Percentiles rank a stretch among this genome's conserved stretches.
These are phyloP conservation scores for Fusarium papillatum DNA, from an alignment of 2,329 filamentous ascomycete species.

Conservation along the genomic window DNA sequence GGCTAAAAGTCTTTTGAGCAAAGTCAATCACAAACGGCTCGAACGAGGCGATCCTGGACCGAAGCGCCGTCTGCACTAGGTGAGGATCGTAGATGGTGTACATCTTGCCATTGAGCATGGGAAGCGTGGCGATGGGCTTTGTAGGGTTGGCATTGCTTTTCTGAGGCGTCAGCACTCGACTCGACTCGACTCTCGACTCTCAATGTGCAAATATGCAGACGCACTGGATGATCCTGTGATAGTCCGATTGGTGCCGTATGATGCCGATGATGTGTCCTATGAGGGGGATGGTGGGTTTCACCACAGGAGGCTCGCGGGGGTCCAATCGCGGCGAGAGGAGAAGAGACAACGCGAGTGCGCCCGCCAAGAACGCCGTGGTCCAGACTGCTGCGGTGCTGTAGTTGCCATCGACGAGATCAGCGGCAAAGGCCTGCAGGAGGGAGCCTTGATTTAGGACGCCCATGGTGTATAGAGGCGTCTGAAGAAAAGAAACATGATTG, in stretches of 20 bases:
- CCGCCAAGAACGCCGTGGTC: constrained; percentile 21
- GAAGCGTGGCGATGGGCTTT: constrained; percentile 57
- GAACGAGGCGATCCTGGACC: constrained; percentile 56
- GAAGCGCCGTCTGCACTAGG: constrained; percentile 54
- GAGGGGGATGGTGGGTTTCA: constrained; percentile 56
- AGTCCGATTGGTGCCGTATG: constrained; percentile 51
- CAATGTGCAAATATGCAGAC: constrained; percentile 7
- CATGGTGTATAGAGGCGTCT: neutral
- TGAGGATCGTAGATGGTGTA: constrained; percentile 59
- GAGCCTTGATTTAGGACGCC: neutral
- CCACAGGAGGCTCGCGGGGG: constrained; percentile 56
- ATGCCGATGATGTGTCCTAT: constrained; percentile 62
- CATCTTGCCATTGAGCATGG: constrained; percentile 57
- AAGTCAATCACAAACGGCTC: constrained; percentile 56
- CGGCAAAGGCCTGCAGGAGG: constrained; percentile 5
- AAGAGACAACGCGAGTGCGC: constrained; percentile 19
- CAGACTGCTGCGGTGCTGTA: constrained; percentile 55
- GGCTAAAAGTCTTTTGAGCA: constrained; percentile 52
- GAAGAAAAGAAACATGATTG: neutral
- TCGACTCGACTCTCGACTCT: too few relatives aligned
- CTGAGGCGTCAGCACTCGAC: neutral
- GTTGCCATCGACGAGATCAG: constrained; percentile 8
- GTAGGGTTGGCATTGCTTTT: constrained; percentile 42
- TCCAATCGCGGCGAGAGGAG: constrained; percentile 41
- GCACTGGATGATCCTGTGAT: constrained; percentile 54